Base-by-base conservation (phyloP, 768 basidiomycete genomes). In the Boletus subparvulus region DNA sequence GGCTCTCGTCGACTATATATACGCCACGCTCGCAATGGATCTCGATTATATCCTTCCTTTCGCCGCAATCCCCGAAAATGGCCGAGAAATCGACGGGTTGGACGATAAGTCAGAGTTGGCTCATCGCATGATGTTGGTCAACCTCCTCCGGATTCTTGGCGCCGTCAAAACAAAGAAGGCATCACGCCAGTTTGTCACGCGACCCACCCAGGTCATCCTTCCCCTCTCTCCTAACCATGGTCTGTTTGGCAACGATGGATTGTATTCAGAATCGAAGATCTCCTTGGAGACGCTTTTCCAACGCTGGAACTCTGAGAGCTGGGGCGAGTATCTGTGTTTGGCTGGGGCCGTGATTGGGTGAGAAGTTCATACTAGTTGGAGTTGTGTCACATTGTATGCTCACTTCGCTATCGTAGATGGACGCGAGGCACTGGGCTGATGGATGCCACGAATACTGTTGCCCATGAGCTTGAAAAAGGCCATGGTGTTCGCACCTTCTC, bases 81-180 rank as follows among this genome's bases (percentile, higher is more conserved):
- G 97, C 21, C 92, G 97, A 55, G 94, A 99, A 74, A 99, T 99
- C 59, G 97, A 99, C 65, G 86, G 92, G 13, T 77, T 99, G 60
- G 97, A 99, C 71, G 97, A 99, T 76, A 90, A 88, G 68, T 98
- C 96, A 17, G 97, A 99, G 74, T 83, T 99, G 44, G 96, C 97
- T 13, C 97, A 99, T 70, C 88, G 97, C 52, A 94, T 98, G 79
- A 98, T 99, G 97, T 77, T 99, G 68, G 92, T 94, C 64, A 99
- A 99, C 73, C 82, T 98, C 26, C 85, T 98, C 26, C 92, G 97
- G 30, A 87, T 99, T 52, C 85, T 99, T 26, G 97, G 97, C 59
- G 95, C 94, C 4, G 93, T 99, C 72, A 99, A 99, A 83, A 85
- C 80, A 66, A 99, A 98, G 85, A 99, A 99, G 74, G 96, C 97